A percentile compares a stretch with the other conserved stretches of the same genome.
phyloP scores from a whole-genome alignment of 768 basidiomycete genomes.

The Lactifluus rugatus region DNA sequence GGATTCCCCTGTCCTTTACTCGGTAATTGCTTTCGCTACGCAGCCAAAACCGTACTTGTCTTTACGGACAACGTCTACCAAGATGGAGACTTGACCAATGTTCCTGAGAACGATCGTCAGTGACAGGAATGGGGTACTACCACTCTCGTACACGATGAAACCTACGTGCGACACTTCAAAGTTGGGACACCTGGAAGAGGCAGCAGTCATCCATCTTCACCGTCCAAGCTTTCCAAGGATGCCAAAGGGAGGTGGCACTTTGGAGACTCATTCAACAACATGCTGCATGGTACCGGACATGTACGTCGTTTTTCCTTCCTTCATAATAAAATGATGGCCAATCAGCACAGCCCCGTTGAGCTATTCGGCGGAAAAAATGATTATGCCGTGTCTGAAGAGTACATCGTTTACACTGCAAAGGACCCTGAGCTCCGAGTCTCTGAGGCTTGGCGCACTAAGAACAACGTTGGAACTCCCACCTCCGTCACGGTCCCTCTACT shows the following conservation, averaged over 20 bases:
- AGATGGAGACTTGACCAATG: slow-evolving; percentile 62
- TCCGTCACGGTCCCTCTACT: background rate
- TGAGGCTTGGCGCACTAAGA: slow-evolving; percentile 80
- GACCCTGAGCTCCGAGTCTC: slow-evolving; percentile 70
- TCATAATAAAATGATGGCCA: background rate
- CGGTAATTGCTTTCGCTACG: slow-evolving; percentile 66
- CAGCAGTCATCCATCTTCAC: slow-evolving; percentile 65
- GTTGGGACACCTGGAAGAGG: slow-evolving; percentile 62
- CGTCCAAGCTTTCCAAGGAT: slow-evolving; percentile 42
- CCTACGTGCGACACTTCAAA: slow-evolving; percentile 40
- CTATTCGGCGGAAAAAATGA: slow-evolving; percentile 82
- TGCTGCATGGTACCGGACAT: slow-evolving; percentile 58
- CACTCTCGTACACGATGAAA: slow-evolving; percentile 43
- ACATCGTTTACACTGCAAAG: slow-evolving; percentile 79
- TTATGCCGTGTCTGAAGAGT: slow-evolving; percentile 59
- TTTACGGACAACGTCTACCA: slow-evolving; percentile 81
- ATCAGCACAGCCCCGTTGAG: slow-evolving; percentile 63
- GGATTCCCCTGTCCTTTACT: slow-evolving; percentile 38
- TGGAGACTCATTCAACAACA: slow-evolving; percentile 43
- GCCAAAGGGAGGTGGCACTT: slow-evolving; percentile 45
- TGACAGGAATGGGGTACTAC: slow-evolving; percentile 66
- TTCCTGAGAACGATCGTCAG: slow-evolving; percentile 57
- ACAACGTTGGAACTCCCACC: slow-evolving; percentile 45
- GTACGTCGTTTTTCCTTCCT: slow-evolving; percentile 33
- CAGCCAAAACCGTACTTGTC: slow-evolving; percentile 47